phyloP scores from a whole-genome alignment of 2,329 filamentous ascomycete genomes.

The Capronia coronata region DNA sequence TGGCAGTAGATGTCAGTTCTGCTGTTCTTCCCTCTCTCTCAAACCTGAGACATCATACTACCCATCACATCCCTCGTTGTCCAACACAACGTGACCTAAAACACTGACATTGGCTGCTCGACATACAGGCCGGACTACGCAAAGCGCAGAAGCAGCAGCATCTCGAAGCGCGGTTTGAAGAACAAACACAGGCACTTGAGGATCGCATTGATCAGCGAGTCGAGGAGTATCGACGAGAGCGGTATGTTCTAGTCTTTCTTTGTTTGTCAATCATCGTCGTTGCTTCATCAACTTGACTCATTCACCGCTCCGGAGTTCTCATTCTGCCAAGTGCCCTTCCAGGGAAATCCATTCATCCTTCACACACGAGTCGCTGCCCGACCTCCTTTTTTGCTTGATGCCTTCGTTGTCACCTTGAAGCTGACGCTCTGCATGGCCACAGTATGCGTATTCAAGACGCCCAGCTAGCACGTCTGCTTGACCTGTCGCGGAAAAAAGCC shows the following conservation, averaged over 20 bases:
- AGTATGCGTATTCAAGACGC: constrained; percentile 9
- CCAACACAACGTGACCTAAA: not conserved
- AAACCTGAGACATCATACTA: no score
- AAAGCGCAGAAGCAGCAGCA: constrained; percentile 19
- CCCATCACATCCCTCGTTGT: no score
- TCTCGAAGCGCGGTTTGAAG: constrained; percentile 17
- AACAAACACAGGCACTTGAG: constrained; percentile 4
- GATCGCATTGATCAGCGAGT: constrained; percentile 7
- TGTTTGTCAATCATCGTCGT: not conserved
- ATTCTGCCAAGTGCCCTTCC: no score
- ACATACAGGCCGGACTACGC: constrained; percentile 8
- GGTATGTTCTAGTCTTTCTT: constrained; percentile 2
- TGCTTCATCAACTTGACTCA: not conserved
- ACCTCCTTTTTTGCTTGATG: no score
- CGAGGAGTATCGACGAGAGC: constrained; percentile 2
- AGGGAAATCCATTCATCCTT: no score
- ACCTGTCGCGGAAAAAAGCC: constrained; percentile 13
- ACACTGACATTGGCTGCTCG: not conserved
- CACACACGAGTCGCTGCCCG: not conserved
- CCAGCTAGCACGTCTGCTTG: constrained; percentile 10
- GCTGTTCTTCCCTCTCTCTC: not conserved
- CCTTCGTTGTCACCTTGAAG: not conserved
- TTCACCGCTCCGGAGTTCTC: not conserved
- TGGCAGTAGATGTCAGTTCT: constrained; percentile 20
- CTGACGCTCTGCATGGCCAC: not conserved